Base-by-base conservation (phyloP, 192 early-diverging fungal genomes). In the Helicostylum pulchrum region DNA sequence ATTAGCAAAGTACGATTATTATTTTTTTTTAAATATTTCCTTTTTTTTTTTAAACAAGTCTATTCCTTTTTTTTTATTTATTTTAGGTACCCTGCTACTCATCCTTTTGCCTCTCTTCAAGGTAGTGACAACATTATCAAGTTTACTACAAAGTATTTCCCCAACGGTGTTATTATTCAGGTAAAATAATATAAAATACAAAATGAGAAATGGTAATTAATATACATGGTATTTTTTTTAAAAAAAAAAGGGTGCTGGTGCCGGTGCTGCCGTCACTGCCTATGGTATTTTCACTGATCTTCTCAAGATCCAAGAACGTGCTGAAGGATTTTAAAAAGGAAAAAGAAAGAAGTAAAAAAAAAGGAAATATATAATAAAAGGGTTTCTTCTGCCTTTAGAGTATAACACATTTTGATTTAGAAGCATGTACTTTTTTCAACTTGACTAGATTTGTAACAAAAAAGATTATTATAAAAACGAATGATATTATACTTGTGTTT, bases 101-200 rank as follows among this genome's bases (percentile, higher is more conserved):
- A 99, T 75, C 96, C 97, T 49, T 98, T 99, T 68, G 95, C 96
- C 2, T 86, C 91, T 19, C 83, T 99, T 53, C 92, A 94, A 80
- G 97, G 96, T 39, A 95, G 93, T 79, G 97, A 99, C 70, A 99
- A 99, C 72, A 95, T 99, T 66, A 92, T 99, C 74, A 90, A 92
- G 10, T 96, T 98, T 72, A 94, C 91, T 10, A 98, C 97, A 0
- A 84, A 92, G 76, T 77, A 91, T 21, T 99, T 98, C 87, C 90
- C 97, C 19, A 96, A 85, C 73, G 90, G 91, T 31, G 77, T 99
- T 55, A 97, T 99, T 73, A 87, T 99, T 56, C 95, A 96, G 54
- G 54, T 56, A 56, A 56, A 56, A 56, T 31, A 54, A 31, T 31
- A 56, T 30, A 39, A 45, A n/a, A 17, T 36, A 81, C 93, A 94